Percentiles rank a stretch among this genome's conserved stretches.
Conservation (phyloP, 768 basidiomycete species). For the Lactarius trivialis region DNA sequence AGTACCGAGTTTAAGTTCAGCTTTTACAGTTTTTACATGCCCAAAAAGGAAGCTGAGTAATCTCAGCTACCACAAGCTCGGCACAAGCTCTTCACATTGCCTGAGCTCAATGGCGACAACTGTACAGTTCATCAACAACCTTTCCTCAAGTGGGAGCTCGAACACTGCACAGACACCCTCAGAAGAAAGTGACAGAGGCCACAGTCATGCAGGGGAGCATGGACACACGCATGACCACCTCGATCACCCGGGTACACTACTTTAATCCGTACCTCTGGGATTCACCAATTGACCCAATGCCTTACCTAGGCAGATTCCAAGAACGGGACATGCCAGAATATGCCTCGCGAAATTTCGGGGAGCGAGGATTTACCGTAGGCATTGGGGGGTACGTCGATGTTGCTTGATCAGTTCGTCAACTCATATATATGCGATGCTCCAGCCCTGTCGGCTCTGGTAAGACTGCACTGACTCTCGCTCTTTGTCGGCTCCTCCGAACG, state of each 20-base stretch:
- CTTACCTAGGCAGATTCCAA: slow-evolving; percentile 68
- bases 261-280: neutral
- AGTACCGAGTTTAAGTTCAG: too few relatives aligned
- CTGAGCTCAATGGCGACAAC: slow-evolving; percentile 40
- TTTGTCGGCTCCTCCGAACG: slow-evolving; percentile 74
- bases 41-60: too few relatives aligned
- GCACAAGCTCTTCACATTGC: too few relatives aligned
- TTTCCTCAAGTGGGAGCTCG: slow-evolving; percentile 33
- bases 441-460: slow-evolving; percentile 99
- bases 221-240: slow-evolving; percentile 94
- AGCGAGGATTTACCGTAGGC: slow-evolving; percentile 95
- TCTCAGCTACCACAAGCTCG: too few relatives aligned
- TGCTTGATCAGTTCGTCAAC: neutral
- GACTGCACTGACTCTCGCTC: slow-evolving; percentile 86
- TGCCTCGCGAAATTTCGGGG: slow-evolving; percentile 73
- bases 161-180: slow-evolving; percentile 39
- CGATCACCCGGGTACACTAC: slow-evolving; percentile 69
- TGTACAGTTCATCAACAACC: slow-evolving; percentile 71
- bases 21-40: too few relatives aligned
- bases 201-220: slow-evolving; percentile 63
- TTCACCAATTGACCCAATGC: slow-evolving; percentile 1
- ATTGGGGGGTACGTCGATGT: slow-evolving; percentile 79
- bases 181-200: slow-evolving; percentile 41
- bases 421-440: slow-evolving; percentile 5
- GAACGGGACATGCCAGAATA: slow-evolving; percentile 94